These are phyloP conservation scores for Guyanaporus albipodus DNA, from an alignment of 768 basidiomycete genomes.

Conservation along the genomic window DNA sequence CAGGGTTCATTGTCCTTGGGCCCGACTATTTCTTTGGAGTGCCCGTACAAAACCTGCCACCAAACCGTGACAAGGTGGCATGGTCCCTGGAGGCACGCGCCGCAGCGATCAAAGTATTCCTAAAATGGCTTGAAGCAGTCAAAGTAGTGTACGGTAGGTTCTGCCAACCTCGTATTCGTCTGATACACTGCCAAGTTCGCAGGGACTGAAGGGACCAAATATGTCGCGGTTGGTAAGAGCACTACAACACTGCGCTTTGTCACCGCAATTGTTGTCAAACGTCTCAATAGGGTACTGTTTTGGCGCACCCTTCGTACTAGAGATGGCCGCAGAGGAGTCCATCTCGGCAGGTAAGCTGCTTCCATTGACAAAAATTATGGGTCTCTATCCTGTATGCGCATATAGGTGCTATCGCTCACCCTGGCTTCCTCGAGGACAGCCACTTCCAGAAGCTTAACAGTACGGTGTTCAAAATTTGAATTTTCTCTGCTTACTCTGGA, in stretches of 20 bases:
- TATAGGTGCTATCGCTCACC: neutral
- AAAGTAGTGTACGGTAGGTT: conserved; percentile 41
- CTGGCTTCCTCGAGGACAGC: neutral
- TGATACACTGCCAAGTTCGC: neutral
- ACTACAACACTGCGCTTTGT: neutral
- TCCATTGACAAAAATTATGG: no score
- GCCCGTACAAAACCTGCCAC: conserved; percentile 37
- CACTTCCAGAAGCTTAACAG: conserved; percentile 38
- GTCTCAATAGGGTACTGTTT: no score
- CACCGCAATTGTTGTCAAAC: no score
- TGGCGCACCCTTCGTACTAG: neutral
- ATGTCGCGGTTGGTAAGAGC: conserved; percentile 39
- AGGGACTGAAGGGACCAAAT: conserved; percentile 33
- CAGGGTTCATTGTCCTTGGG: conserved; percentile 56
- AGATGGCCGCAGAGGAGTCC: neutral
- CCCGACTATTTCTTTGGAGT: conserved; percentile 62
- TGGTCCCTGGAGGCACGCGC: conserved; percentile 41
- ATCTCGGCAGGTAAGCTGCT: no score
- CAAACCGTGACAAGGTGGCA: conserved; percentile 30
- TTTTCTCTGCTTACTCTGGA: neutral
- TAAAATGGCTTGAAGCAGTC: conserved; percentile 49
- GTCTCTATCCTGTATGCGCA: no score
- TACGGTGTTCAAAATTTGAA: conserved; percentile 22
- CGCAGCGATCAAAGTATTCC: conserved; percentile 37
- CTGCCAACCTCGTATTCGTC: neutral